Base-by-base conservation (phyloP, 2,329 filamentous ascomycete species). In the Aspergillaceae sp. region DNA sequence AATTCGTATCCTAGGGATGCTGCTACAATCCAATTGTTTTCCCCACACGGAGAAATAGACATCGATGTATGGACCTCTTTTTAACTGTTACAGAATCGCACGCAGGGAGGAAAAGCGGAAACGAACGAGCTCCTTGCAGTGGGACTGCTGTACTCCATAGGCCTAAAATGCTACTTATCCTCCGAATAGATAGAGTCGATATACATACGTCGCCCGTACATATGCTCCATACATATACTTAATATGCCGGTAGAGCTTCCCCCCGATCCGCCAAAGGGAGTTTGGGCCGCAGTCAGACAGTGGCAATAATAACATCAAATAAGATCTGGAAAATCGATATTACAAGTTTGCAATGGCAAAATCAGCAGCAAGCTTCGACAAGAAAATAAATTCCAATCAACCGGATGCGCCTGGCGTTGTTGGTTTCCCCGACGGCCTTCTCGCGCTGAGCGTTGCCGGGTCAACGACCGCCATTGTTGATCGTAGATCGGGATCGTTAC, bases 391-490 rank as follows among this genome's bases (percentile, higher is more conserved):
- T 29, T 11, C 41, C 48, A 47, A 50, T 45, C 19, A 19, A 52
- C 26, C 11, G 53, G 56, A 52, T 48, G 51, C 19, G 19, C 19
- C 19, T 19, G 19, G 19, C 19, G 49, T 48, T 60, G 54, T 7
- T n/a, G 8, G 60, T 60, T 62, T 60, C 56, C 59, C 54, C 51
- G 57, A 59, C 60, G 59, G 58, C 56, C 56, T 50, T 48, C 41
- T 49, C 46, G 48, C 48, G 19, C 19, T 19, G 45, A 11, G 36
- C 50, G 64, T 67, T 66, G 63, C 63, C 58, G 58, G 61, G 64
- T 59, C 63, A 67, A 67, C 64, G 42, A 28, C 49, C 41, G 53
- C 52, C 49, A 61, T 67, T 67, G 64, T 67, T 67, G 64, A 67
- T 61, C 57, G 64, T 67, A 67, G 64, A 67, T 61, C 57, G 54